Percentiles rank a stretch among this genome's conserved stretches.
Conservation (phyloP, 176 grass and related monocot species). For the Eragrostis nindensis region DNA sequence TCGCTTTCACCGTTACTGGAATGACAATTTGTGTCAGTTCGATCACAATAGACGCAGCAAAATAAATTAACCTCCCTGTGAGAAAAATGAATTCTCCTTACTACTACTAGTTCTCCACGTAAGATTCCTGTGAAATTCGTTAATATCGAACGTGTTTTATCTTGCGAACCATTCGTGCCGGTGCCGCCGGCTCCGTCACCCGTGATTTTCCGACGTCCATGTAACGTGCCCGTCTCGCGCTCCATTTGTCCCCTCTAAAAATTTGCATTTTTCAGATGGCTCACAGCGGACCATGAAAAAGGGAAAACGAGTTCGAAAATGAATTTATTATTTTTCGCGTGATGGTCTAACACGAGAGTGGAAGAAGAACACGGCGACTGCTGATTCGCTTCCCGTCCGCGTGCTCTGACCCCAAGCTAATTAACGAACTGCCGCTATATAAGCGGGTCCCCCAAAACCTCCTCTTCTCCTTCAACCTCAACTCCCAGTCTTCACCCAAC, state of each 20-base stretch:
- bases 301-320: background rate
- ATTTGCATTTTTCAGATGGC: background rate
- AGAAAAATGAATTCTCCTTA: no score
- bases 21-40: no score
- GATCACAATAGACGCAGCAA: no score
- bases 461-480: background rate
- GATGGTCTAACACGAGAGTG: slow-evolving; percentile 17
- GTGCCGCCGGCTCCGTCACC: background rate
- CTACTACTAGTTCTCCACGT: no score
- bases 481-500: slow-evolving; percentile 9
- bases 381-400: slow-evolving; percentile 25
- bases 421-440: background rate
- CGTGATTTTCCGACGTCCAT: background rate
- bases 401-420: slow-evolving; percentile 28
- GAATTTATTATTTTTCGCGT: background rate
- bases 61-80: no score
- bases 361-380: slow-evolving; percentile 26
- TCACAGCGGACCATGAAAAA: background rate
- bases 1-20: background rate
- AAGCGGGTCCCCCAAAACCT: background rate
- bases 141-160: background rate
- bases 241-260: background rate
- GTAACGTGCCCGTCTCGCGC: background rate
- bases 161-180: background rate
- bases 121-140: background rate